A percentile compares a stretch with the other conserved stretches of the same genome.
Conservation (phyloP, 129 eudicot genomes). For the Cynara cardunculus region DNA sequence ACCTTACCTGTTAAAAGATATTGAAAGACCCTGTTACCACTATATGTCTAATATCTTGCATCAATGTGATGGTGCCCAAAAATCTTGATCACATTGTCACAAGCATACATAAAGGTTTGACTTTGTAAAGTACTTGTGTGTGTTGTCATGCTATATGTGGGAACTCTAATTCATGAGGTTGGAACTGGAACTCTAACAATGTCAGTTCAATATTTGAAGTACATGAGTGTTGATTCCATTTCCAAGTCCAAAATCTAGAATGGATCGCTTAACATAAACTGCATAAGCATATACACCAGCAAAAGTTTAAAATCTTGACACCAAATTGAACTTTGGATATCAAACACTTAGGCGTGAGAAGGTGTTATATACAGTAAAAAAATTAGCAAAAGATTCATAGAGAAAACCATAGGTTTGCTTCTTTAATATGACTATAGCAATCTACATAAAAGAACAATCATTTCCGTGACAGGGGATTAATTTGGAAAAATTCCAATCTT, state of each 20-base stretch:
- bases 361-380: not conserved
- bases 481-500: not conserved
- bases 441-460: not conserved
- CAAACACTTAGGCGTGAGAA: too few species aligned
- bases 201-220: not conserved
- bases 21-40: not conserved
- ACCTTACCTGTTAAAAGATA: slow-evolving; percentile 24
- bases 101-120: too few species aligned
- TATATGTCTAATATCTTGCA: not conserved
- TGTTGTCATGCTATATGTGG: not conserved
- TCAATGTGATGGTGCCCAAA: not conserved
- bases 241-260: not conserved
- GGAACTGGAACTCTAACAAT: not conserved
- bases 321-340: too few species aligned
- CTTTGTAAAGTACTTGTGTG: not conserved
- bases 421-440: not conserved
- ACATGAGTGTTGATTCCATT: not conserved
- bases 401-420: not conserved
- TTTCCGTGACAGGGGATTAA: not conserved
- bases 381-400: not conserved
- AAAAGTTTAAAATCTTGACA: not conserved
- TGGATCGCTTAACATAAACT: too few species aligned
- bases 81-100: not conserved
- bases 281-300: too few species aligned
- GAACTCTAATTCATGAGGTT: not conserved